Conservation (phyloP, 768 basidiomycete genomes). For the Psilocybe subaeruginosa region DNA sequence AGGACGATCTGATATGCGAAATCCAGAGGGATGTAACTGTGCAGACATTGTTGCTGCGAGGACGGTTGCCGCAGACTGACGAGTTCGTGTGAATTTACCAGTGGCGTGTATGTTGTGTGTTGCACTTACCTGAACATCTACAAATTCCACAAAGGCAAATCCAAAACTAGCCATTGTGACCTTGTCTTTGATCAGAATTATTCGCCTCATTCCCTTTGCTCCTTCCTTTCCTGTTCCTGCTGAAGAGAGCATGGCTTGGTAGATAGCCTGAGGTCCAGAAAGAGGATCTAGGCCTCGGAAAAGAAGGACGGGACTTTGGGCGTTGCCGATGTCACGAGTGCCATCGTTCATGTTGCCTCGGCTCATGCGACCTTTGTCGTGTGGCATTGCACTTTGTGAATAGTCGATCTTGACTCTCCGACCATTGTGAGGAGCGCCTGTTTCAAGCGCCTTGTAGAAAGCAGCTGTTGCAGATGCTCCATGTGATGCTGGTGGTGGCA, state of each 20-base stretch:
- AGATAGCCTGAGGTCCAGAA: conserved; percentile 86
- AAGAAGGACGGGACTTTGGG: conserved; percentile 80
- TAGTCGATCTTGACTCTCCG: conserved; percentile 95
- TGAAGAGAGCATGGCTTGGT: conserved; percentile 80
- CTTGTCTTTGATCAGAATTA: conserved; percentile 89
- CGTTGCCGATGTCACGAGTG: conserved; percentile 91
- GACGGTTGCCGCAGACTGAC: conserved; percentile 79
- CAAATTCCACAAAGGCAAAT: conserved; percentile 92
- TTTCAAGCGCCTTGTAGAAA: conserved; percentile 77
- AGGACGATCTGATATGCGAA: conserved; percentile 86
- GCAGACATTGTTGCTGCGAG: conserved; percentile 88
- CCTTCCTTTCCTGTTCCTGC: conserved; percentile 79
- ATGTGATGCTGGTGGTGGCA: conserved; percentile 90
- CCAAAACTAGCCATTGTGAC: conserved; percentile 88
- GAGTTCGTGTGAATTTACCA: background rate
- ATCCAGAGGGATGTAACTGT: conserved; percentile 88
- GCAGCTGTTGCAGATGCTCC: conserved; percentile 75
- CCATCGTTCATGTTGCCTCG: conserved; percentile 86
- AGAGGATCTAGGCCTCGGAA: conserved; percentile 90
- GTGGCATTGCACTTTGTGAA: conserved; percentile 81
- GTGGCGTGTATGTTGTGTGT: background rate
- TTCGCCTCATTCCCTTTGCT: conserved; percentile 84
- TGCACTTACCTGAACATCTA: conserved; percentile 73
- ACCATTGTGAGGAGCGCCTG: conserved; percentile 72
- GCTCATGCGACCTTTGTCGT: conserved; percentile 60